phyloP scores from a whole-genome alignment of 2,329 filamentous ascomycete genomes.

The Hypoxylon sp. region DNA sequence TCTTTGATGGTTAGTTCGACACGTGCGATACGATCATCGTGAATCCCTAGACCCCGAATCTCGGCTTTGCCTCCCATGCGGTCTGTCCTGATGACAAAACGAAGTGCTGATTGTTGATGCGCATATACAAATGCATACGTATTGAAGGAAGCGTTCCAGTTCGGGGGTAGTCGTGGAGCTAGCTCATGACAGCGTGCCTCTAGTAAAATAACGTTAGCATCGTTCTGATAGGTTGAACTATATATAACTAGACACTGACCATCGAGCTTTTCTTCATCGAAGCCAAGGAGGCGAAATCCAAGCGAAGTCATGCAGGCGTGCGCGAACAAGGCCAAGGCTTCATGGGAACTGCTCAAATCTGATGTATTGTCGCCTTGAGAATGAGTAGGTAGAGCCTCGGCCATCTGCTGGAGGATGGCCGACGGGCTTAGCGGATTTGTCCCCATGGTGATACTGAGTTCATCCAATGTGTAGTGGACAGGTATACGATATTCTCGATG shows the following conservation, averaged over 20 bases:
- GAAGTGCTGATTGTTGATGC: slow-evolving; percentile 87
- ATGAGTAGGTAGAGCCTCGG: slow-evolving; percentile 71
- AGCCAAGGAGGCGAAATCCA: slow-evolving; percentile 84
- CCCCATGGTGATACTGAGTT: slow-evolving; percentile 39
- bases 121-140: slow-evolving; percentile 88
- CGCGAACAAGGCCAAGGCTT: slow-evolving; percentile 85
- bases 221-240: not conserved
- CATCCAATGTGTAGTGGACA: slow-evolving; percentile 10
- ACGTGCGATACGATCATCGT: slow-evolving; percentile 84
- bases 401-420: slow-evolving; percentile 69
- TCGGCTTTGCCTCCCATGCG: slow-evolving; percentile 88
- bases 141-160: slow-evolving; percentile 83
- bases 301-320: slow-evolving; percentile 87
- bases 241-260: slow-evolving; percentile 62
- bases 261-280: slow-evolving; percentile 85
- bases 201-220: slow-evolving; percentile 52
- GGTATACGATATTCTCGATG: slow-evolving; percentile 11
- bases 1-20: slow-evolving; percentile 83
- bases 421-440: slow-evolving; percentile 60
- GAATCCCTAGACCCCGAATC: slow-evolving; percentile 82
- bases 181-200: slow-evolving; percentile 70
- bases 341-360: slow-evolving; percentile 78
- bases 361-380: slow-evolving; percentile 67
- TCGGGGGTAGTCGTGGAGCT: slow-evolving; percentile 75
- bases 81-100: slow-evolving; percentile 85